Conservation (phyloP, 768 basidiomycete species). For the Calocera viscosa region DNA sequence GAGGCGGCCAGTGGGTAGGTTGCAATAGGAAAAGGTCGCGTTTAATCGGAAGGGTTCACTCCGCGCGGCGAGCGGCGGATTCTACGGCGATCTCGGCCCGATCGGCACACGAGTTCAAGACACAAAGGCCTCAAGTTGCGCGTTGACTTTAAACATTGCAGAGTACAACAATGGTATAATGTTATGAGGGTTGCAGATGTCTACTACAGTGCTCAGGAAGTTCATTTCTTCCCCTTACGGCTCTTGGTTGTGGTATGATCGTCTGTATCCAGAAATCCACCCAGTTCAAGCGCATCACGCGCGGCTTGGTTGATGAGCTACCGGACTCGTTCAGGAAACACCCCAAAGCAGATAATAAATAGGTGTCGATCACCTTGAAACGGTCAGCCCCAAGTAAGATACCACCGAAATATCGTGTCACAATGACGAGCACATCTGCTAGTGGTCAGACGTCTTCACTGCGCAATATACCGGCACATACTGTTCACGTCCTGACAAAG, state of each 20-base stretch:
- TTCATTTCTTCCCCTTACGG: background rate
- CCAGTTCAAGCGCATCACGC: constrained; percentile 74
- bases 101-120: too few species aligned
- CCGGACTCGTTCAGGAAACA: background rate
- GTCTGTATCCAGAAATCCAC: constrained; percentile 59
- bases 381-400: constrained; percentile 74
- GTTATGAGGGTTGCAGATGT: constrained; percentile 1
- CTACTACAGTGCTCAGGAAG: constrained; percentile 18
- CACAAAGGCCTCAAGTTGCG: too few species aligned
- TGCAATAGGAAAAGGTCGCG: too few species aligned
- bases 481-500: constrained; percentile 1
- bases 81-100: too few species aligned
- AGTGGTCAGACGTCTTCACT: background rate
- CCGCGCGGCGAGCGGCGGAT: too few species aligned
- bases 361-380: constrained; percentile 8
- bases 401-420: constrained; percentile 90
- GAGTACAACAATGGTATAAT: too few species aligned
- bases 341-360: constrained; percentile 33
- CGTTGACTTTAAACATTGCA: too few species aligned
- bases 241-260: background rate
- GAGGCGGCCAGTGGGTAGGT: too few species aligned
- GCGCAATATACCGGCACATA: background rate
- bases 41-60: too few species aligned
- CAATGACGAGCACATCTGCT: constrained; percentile 67
- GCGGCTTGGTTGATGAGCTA: constrained; percentile 91